Evolutionary conservation across 1,284 basidiomycete genomes (phyloP), one percentile per base, ranked within the genome.

Genomic region (Ustilago bromivora): DNA sequence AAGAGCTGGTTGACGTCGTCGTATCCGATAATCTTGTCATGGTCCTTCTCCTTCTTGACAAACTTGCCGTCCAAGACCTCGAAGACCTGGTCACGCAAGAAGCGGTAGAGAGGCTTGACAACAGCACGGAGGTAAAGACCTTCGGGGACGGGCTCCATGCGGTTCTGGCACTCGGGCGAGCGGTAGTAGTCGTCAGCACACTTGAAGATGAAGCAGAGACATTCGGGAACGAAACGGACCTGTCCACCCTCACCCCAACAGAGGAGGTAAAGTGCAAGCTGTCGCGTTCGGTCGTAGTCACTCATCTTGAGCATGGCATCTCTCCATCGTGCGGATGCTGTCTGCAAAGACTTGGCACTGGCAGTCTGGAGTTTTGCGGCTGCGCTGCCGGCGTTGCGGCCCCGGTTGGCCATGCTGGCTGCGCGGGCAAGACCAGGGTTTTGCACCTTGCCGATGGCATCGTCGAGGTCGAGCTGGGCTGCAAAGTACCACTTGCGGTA

Each of bases 111-210:
- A 0, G 97, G 97, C 85, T 97, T 96, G 81, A 96, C 90, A 78
- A 99, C 94, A 1, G 93, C 90, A 51, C 92, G 91, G 34, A 99
- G 89, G 86, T 98, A 99, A 17, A 98, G 89, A 1, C 96, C 97
- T 83, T 99, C 97, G 0, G 95, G 94, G 0, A 98, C 95, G 0
- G 96, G 92, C 70, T 98, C 96, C 67, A 95, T 89, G 64, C 95
- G 90, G 87, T 92, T 94, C 87, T 99, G 97, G 85, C 97, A 99
- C 86, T 99, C 97, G n/a, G 96, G 92, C 17, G 94, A 96, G 54
- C 96, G 95, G 87, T 99, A 99, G 88, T 98, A 99, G 88, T 99
- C 96, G 87, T 99, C 96, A 31, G 96, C 97, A 85, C 97, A 99
- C 89, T 99, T 98, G 93, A 99, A 99, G 88, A 99, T 97, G 90